These are phyloP conservation scores for Ettlia oleoabundans DNA, from an alignment of 139 green algal species.

Conservation along the genomic window DNA sequence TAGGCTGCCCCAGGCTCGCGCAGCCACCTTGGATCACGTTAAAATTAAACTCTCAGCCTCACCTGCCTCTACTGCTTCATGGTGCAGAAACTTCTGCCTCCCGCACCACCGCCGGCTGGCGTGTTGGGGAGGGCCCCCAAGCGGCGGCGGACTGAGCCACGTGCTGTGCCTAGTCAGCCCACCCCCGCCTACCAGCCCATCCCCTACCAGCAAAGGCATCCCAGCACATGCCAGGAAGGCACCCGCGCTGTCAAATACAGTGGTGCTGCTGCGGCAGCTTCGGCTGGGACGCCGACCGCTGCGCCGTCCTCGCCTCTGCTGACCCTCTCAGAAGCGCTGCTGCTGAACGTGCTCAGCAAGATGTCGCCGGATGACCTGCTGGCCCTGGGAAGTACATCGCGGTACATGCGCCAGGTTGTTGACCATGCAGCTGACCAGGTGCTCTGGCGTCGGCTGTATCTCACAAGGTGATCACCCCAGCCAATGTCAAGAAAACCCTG, in stretches of 20 bases:
- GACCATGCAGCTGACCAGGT: background rate
- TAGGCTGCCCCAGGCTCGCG: background rate
- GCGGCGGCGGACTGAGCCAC: no score
- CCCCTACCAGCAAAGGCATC: no score
- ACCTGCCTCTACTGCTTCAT: no score
- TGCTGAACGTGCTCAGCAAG: constrained; percentile 46
- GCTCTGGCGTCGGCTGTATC: background rate
- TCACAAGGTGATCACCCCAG: background rate
- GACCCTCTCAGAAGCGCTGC: constrained; percentile 10
- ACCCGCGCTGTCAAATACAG: no score
- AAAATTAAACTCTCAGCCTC: no score
- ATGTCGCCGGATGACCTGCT: background rate
- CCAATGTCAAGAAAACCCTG: background rate
- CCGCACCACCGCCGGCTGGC: no score
- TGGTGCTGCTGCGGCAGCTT: background rate
- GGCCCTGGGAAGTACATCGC: background rate
- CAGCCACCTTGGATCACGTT: no score
- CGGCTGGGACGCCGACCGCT: background rate
- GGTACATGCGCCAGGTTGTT: background rate
- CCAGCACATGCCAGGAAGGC: no score
- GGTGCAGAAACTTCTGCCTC: no score
- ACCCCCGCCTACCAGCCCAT: no score
- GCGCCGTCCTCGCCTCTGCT: background rate
- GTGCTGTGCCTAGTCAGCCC: no score
- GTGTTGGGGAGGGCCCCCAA: no score